Conservation (phyloP, 1,139 yeast genomes). For the Suhomyces taliae region DNA sequence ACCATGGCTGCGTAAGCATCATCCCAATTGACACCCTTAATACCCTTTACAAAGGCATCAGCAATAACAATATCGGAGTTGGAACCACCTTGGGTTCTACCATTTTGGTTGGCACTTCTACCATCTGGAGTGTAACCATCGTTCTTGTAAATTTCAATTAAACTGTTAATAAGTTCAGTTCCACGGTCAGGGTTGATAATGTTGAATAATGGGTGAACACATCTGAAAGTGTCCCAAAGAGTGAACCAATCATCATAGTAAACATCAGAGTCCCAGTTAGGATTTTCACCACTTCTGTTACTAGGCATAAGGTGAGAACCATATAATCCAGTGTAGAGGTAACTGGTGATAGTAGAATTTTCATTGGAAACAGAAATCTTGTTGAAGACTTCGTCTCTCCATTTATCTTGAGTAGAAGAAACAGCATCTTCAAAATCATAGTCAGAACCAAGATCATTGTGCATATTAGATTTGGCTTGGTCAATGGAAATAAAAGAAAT, state of each 20-base stretch:
- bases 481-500: slow-evolving; percentile 31
- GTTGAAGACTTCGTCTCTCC: slow-evolving; percentile 30
- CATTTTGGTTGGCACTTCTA: slow-evolving; percentile 38
- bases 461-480: slow-evolving; percentile 32
- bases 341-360: slow-evolving; percentile 22
- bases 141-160: slow-evolving; percentile 30
- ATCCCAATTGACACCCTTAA: slow-evolving; percentile 28
- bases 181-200: slow-evolving; percentile 29
- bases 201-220: slow-evolving; percentile 32
- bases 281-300: slow-evolving; percentile 38
- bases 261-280: slow-evolving; percentile 26
- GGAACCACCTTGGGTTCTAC: slow-evolving; percentile 42
- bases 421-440: slow-evolving; percentile 24
- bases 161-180: slow-evolving; percentile 31
- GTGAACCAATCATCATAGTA: slow-evolving; percentile 43
- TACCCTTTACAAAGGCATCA: slow-evolving; percentile 35
- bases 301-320: slow-evolving; percentile 37
- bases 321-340: slow-evolving; percentile 33
- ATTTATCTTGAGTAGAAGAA: slow-evolving; percentile 19
- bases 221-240: slow-evolving; percentile 42
- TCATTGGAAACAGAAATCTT: slow-evolving; percentile 20
- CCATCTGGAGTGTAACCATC: slow-evolving; percentile 44
- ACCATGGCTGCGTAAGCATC: slow-evolving; percentile 36
- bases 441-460: slow-evolving; percentile 17
- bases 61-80: slow-evolving; percentile 42